phyloP scores from a whole-genome alignment of 2,329 filamentous ascomycete species.

The Penicillium sp. region DNA sequence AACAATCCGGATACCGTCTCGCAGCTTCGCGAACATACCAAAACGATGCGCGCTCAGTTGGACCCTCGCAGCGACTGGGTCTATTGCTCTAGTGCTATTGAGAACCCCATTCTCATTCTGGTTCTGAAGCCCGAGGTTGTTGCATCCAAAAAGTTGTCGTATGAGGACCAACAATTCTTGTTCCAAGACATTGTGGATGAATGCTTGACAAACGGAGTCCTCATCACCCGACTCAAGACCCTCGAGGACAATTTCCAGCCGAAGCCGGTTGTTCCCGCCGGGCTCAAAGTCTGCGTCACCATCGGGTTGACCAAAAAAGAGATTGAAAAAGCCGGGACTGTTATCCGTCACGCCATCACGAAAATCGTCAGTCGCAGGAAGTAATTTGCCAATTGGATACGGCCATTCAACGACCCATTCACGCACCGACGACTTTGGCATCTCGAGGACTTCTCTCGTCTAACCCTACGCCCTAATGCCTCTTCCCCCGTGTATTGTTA shows the following conservation, averaged over 20 bases:
- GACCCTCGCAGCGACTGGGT: constrained; percentile 95
- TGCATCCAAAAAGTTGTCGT: constrained; percentile 58
- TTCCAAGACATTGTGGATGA: constrained; percentile 94
- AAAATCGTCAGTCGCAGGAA: constrained; percentile 68
- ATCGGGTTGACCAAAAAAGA: constrained; percentile 87
- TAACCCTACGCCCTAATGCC: constrained; percentile 18
- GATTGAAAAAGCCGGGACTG: constrained; percentile 84
- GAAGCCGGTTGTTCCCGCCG: constrained; percentile 67
- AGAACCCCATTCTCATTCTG: constrained; percentile 83
- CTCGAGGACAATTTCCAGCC: constrained; percentile 61
- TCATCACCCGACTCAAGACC: constrained; percentile 80
- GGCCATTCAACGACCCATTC: constrained; percentile 17
- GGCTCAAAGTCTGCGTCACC: constrained; percentile 86
- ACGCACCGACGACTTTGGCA: constrained; percentile 20
- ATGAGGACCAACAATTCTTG: constrained; percentile 74
- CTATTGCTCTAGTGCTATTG: constrained; percentile 66
- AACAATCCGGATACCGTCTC: constrained; percentile 75
- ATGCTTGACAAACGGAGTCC: constrained; percentile 78
- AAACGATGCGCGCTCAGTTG: constrained; percentile 75
- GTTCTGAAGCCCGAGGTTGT: constrained; percentile 79
- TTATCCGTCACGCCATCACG: constrained; percentile 85
- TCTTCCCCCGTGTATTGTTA: constrained; percentile 19
- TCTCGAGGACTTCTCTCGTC: constrained; percentile 7
- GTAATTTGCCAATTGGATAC: constrained; percentile 21
- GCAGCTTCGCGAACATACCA: constrained; percentile 79